Percentiles rank a stretch among this genome's conserved stretches.
Evolutionary conservation across 148 eudicot genomes (phyloP).

Genomic region (Simmondsia chinensis): DNA sequence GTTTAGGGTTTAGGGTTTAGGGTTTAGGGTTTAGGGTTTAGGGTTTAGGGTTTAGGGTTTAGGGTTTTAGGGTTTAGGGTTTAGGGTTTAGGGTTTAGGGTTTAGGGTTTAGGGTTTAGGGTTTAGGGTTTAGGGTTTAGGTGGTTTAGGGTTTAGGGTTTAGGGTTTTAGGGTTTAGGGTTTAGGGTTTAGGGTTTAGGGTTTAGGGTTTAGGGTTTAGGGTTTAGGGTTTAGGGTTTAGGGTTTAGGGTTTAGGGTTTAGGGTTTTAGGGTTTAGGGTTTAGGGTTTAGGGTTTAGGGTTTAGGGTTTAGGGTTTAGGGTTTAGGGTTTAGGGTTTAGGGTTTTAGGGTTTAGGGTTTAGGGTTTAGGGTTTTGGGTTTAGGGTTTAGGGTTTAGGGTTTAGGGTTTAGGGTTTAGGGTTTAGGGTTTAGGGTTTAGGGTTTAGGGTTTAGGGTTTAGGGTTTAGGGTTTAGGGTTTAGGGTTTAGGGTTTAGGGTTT

Average conservation of each 20-base stretch:
- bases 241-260: background rate
- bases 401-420: slow-evolving; percentile 5
- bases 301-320: slow-evolving; percentile 4
- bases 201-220: slow-evolving; percentile 10
- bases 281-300: slow-evolving; percentile 9
- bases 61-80: slow-evolving; percentile 13
- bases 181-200: slow-evolving; percentile 13
- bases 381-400: slow-evolving; percentile 8
- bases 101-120: slow-evolving; percentile 6
- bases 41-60: slow-evolving; percentile 15
- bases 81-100: slow-evolving; percentile 10
- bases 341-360: slow-evolving; percentile 9
- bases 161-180: slow-evolving; percentile 15
- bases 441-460: slow-evolving; percentile 10
- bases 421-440: slow-evolving; percentile 10
- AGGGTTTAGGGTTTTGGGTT: slow-evolving; percentile 7
- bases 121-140: slow-evolving; percentile 12
- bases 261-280: slow-evolving; percentile 5
- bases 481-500: slow-evolving; percentile 11
- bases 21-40: slow-evolving; percentile 5
- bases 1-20: slow-evolving; percentile 8
- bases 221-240: slow-evolving; percentile 5
- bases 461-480: slow-evolving; percentile 5
- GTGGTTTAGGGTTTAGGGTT: slow-evolving; percentile 9
- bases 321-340: slow-evolving; percentile 3